phyloP scores from a whole-genome alignment of 495 filamentous ascomycete species.

The Neurospora terricola region DNA sequence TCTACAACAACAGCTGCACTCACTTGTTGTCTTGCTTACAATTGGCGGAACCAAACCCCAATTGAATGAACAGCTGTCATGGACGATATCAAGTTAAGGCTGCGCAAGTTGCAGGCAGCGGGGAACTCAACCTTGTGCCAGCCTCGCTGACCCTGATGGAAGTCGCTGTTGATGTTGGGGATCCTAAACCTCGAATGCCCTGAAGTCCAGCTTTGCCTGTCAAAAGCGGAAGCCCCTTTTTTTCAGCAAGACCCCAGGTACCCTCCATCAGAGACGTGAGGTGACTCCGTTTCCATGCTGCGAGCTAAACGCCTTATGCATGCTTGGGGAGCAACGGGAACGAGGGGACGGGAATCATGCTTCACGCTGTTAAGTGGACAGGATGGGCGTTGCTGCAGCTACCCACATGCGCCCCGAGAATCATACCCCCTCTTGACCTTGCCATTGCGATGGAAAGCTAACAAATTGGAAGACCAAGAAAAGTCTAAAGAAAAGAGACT shows the following conservation, averaged over 20 bases:
- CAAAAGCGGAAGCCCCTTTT: neutral
- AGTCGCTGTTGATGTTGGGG: neutral
- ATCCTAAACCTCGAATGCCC: neutral
- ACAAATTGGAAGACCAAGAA: neutral
- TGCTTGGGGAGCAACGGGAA: neutral
- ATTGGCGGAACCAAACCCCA: neutral
- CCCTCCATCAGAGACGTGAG: neutral
- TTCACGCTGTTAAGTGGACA: neutral
- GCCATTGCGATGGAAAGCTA: neutral
- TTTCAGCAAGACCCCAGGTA: neutral
- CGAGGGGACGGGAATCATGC: neutral
- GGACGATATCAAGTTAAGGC: neutral
- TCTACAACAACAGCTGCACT: neutral
- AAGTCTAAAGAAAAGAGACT: neutral
- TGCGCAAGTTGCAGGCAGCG: neutral
- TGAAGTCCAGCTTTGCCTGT: neutral
- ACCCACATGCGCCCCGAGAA: neutral
- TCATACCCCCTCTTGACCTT: neutral
- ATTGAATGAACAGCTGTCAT: neutral
- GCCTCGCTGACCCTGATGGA: neutral
- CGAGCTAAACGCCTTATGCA: neutral
- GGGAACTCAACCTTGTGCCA: neutral
- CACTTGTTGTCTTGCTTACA: neutral
- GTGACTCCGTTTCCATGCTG: neutral
- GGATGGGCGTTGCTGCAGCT: neutral